Percentiles rank a stretch among this genome's conserved stretches.
phyloP scores from a whole-genome alignment of 1,284 basidiomycete genomes.

The Austroboletus rostrupii region DNA sequence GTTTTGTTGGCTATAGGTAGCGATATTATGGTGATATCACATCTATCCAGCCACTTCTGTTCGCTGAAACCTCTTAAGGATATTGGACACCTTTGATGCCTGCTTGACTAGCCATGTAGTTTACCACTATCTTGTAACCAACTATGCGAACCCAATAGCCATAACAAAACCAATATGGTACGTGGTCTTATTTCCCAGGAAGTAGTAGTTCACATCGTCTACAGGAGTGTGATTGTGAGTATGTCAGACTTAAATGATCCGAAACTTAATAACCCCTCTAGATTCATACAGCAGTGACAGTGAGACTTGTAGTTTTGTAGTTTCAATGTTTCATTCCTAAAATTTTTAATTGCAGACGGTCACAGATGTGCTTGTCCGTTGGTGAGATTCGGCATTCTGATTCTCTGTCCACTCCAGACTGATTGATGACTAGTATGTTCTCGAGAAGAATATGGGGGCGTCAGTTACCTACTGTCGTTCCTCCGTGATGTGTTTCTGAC shows the following conservation, averaged over 20 bases:
- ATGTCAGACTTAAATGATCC: background rate
- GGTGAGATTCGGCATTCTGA: constrained; percentile 12
- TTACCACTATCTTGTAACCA: constrained; percentile 51
- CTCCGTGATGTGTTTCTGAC: background rate
- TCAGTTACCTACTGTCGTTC: constrained; percentile 22
- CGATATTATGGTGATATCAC: constrained; percentile 19
- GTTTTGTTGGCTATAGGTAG: constrained; percentile 3
- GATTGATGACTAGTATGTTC: constrained; percentile 32
- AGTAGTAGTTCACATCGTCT: background rate
- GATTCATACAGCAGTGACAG: constrained; percentile 43
- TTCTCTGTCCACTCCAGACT: background rate
- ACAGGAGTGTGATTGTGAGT: constrained; percentile 44
- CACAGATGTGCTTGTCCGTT: constrained; percentile 44
- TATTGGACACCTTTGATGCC: constrained; percentile 50
- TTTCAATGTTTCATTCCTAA: background rate
- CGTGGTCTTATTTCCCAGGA: constrained; percentile 13
- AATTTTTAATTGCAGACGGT: constrained; percentile 30
- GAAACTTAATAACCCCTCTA: constrained; percentile 13
- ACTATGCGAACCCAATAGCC: constrained; percentile 43
- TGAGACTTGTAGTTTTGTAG: constrained; percentile 20
- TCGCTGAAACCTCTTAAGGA: constrained; percentile 22
- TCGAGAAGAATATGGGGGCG: constrained; percentile 39
- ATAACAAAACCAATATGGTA: constrained; percentile 46
- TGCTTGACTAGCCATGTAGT: constrained; percentile 46
- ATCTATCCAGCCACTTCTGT: background rate